Percentiles rank a stretch among this genome's conserved stretches.
These are phyloP conservation scores for Golubevia pallescens DNA, from an alignment of 1,284 basidiomycete genomes.

Conservation along the genomic window DNA sequence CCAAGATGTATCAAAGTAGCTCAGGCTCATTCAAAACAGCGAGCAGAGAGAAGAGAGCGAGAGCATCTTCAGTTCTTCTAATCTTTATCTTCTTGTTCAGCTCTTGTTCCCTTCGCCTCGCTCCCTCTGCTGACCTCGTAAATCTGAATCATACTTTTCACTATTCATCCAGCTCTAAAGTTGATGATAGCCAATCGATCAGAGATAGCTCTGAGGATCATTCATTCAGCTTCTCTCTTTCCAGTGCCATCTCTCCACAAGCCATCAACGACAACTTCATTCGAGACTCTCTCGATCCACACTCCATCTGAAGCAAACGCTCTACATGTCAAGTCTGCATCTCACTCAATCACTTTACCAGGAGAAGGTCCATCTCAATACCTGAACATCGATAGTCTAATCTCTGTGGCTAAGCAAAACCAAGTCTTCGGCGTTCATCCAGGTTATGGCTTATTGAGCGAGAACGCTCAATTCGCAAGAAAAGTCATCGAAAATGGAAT, in stretches of 20 bases:
- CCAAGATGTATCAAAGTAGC: too few relatives aligned
- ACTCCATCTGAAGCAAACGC: conserved; percentile 22
- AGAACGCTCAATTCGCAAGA: conserved; percentile 16
- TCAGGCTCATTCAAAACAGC: too few relatives aligned
- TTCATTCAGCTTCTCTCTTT: conserved; percentile 22
- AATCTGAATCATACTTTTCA: too few relatives aligned
- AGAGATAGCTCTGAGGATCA: conserved; percentile 36
- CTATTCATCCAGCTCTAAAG: too few relatives aligned
- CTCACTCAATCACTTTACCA: conserved; percentile 5
- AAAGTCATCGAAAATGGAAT: conserved; percentile 12
- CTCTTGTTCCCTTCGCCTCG: too few relatives aligned
- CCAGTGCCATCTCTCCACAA: conserved; percentile 13
- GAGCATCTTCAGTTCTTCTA: too few relatives aligned
- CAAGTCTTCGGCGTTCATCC: conserved; percentile 20
- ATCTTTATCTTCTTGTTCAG: too few relatives aligned
- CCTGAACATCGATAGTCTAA: conserved; percentile 20
- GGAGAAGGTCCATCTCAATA: conserved; percentile 25
- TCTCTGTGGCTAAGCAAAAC: conserved; percentile 14
- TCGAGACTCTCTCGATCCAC: conserved; percentile 12
- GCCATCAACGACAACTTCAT: background rate
- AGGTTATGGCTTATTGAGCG: conserved; percentile 12
- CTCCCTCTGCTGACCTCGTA: too few relatives aligned
- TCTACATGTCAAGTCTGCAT: conserved; percentile 18
- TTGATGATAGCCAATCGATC: conserved; percentile 39
- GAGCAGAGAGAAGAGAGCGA: too few relatives aligned